Conservation (phyloP, 495 filamentous ascomycete species). For the Platismatia glauca region DNA sequence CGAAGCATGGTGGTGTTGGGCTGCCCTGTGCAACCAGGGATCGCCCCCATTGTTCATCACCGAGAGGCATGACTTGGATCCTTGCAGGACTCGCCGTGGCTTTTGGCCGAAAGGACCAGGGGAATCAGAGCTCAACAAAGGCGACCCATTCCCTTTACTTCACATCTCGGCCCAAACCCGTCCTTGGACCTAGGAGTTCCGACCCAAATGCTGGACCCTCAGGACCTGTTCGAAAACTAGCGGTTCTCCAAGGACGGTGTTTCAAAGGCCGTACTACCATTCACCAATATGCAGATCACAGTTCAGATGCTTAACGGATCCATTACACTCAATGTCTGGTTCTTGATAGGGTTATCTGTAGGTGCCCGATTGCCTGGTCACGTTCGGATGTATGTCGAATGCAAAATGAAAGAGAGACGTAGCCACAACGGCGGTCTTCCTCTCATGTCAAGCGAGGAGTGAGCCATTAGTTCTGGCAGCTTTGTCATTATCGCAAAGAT, state of each 20-base stretch:
- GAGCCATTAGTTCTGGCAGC: too few species aligned
- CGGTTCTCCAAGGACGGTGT: not conserved
- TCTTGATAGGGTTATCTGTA: too few species aligned
- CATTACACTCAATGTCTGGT: too few species aligned
- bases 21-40: not conserved
- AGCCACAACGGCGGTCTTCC: too few species aligned
- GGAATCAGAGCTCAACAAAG: not conserved
- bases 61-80: not conserved
- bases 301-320: conserved; percentile 1
- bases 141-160: not conserved
- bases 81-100: too few species aligned
- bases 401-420: conserved; percentile 3
- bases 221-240: not conserved
- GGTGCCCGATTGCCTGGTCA: too few species aligned
- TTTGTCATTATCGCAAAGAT: not conserved
- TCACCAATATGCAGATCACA: not conserved
- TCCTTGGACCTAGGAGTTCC: not conserved
- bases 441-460: too few species aligned
- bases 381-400: too few species aligned
- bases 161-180: not conserved
- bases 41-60: not conserved
- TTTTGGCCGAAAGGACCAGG: not conserved
- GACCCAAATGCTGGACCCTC: not conserved
- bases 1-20: not conserved
- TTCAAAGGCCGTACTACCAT: not conserved